These are phyloP conservation scores for Suillus fuscotomentosus DNA, from an alignment of 768 basidiomycete genomes.

Conservation along the genomic window DNA sequence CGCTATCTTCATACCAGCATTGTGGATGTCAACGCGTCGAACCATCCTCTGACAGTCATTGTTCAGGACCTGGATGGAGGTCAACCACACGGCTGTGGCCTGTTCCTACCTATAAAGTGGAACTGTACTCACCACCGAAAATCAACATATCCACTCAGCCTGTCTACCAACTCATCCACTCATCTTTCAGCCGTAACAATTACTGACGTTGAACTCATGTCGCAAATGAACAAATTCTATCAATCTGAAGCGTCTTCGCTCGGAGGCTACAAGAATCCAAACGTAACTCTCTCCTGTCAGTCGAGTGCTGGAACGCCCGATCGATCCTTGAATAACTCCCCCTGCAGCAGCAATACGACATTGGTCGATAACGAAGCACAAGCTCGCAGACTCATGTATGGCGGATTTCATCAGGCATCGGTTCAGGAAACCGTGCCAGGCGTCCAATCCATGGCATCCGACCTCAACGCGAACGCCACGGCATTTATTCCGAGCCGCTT, in stretches of 20 bases:
- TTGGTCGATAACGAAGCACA: conserved; percentile 8
- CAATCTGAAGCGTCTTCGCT: not conserved
- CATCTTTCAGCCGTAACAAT: not conserved
- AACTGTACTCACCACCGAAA: not conserved
- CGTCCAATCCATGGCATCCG: not conserved
- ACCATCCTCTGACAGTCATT: not conserved
- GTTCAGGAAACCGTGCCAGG: not conserved
- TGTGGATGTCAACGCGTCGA: not conserved
- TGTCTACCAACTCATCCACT: not conserved
- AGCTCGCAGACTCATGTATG: not conserved
- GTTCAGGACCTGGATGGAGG: not conserved
- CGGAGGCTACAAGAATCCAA: not conserved
- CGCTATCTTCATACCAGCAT: not conserved
- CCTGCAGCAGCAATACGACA: conserved; percentile 8
- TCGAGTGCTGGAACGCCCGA: not conserved
- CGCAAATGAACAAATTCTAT: not conserved
- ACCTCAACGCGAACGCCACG: conserved; percentile 7
- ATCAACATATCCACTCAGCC: not conserved
- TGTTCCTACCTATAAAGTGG: not conserved
- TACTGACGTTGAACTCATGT: not conserved
- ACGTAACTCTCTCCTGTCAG: not conserved
- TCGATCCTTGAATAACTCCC: not conserved
- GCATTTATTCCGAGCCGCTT: conserved; percentile 7
- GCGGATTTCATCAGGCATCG: not conserved
- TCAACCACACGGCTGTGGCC: not conserved